Evolutionary conservation across 169 alveolate genomes (phyloP), one percentile per base, ranked within the genome.

Genomic region (Blepharisma undulans): DNA sequence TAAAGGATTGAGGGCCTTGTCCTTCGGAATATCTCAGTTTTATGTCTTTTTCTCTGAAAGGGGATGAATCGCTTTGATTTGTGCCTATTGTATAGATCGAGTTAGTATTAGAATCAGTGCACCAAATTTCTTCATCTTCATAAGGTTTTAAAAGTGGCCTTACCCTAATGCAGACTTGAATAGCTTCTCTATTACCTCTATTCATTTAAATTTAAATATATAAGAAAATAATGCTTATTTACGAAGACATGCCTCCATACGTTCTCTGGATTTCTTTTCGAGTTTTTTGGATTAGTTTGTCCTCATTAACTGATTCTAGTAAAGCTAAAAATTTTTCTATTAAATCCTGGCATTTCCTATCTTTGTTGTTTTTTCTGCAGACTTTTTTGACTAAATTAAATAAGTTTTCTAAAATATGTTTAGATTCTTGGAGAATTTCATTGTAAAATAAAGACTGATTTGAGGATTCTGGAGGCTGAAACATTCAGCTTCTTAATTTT

Each of bases 81-180:
- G 74, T 10, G 16, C 88, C 25, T 22, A 76, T 18, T 33, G 87
- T 88, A 86, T 32, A 84, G 60, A 84, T 84, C 1, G 79, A 32
- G 10, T 33, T 84, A 21, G 61, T 72, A 19, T 36, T 27, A 27
- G 80, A 71, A n/a, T 72, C 85, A 30, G 77, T 76, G 21, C 48
- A 21, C 92, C 92, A 88, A 29, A 88, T 76, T 76, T 76, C 87
- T 76, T 72, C 74, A 48, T 88, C 92, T 88, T 88, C 92, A 76
- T 76, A 74, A 1, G 85, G 92, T 22, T 22, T 34, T 4, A 88
- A 48, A 12, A 88, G 85, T 8, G 92, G 92, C 18, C 92, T 29
- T 22, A 88, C 60, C 25, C 92, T 33, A n/a, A 88, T 48, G 59
- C 91, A 86, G 27, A 86, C 91, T 86, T 72, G 61, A 19, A 86